A percentile compares a stretch with the other conserved stretches of the same genome.
These are phyloP conservation scores for Porcisia deanei DNA, from an alignment of 208 protist species.

Conservation along the genomic window DNA sequence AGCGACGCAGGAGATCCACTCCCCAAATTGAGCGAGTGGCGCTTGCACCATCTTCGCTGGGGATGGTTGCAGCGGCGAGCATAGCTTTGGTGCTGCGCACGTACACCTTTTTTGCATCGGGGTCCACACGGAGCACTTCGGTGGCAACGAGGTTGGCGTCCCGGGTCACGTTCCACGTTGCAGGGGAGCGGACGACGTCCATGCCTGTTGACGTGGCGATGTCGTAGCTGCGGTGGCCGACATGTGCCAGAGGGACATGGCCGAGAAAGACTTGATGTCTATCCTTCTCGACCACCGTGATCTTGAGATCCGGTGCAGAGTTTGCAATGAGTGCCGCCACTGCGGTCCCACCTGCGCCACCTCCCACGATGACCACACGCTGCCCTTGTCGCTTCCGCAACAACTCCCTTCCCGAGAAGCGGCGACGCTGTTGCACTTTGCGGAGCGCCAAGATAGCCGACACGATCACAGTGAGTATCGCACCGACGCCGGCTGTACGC, in stretches of 20 bases:
- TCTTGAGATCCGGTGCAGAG: constrained; percentile 45
- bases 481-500: constrained; percentile 27
- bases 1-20: not conserved
- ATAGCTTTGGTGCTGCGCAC: constrained; percentile 36
- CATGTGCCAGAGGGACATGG: constrained; percentile 68
- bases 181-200: constrained; percentile 68
- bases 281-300: constrained; percentile 85
- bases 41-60: not conserved
- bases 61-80: constrained; percentile 10
- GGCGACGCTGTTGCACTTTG: constrained; percentile 43
- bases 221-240: constrained; percentile 90
- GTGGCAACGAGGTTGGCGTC: constrained; percentile 69
- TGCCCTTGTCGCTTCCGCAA: constrained; percentile 33
- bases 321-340: constrained; percentile 62
- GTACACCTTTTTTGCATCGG: constrained; percentile 49
- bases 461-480: constrained; percentile 32
- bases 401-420: constrained; percentile 33
- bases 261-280: constrained; percentile 62
- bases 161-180: constrained; percentile 79
- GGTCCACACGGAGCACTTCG: constrained; percentile 57
- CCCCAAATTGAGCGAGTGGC: not conserved
- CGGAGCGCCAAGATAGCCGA: constrained; percentile 44
- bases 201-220: constrained; percentile 70
- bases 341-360: constrained; percentile 61
- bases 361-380: constrained; percentile 80